These are phyloP conservation scores for Polygonum maritimum DNA, from an alignment of 148 eudicot genomes.

Conservation along the genomic window DNA sequence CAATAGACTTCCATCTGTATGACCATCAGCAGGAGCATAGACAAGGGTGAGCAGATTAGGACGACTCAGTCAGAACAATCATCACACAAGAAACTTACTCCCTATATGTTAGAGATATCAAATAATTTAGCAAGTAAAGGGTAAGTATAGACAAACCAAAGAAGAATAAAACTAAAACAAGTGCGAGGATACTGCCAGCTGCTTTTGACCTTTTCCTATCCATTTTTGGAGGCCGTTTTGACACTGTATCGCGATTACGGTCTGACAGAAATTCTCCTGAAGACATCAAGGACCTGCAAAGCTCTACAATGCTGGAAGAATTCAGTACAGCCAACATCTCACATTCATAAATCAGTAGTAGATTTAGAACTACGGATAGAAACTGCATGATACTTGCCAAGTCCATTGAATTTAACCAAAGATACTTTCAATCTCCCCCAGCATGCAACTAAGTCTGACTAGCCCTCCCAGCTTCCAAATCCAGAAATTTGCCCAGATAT, in stretches of 20 bases:
- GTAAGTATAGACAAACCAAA: not conserved
- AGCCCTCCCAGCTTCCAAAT: not conserved
- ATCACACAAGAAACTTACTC: not conserved
- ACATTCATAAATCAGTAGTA: not conserved
- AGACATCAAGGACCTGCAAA: conserved; percentile 40
- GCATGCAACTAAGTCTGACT: not conserved
- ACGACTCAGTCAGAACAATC: not conserved
- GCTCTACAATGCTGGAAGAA: conserved; percentile 25
- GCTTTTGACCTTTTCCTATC: conserved; percentile 42
- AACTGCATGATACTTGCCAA: not conserved
- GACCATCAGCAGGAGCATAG: not conserved
- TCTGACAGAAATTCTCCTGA: conserved; percentile 32
- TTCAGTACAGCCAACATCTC: not conserved
- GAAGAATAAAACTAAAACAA: not conserved
- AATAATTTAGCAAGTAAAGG: not conserved
- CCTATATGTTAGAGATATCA: not conserved
- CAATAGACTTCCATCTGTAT: not conserved
- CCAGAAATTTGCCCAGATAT: not conserved
- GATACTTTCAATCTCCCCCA: not conserved
- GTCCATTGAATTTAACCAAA: not conserved
- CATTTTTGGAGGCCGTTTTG: conserved; percentile 46
- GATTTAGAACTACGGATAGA: not conserved
- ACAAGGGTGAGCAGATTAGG: not conserved
- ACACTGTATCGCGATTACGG: conserved; percentile 29
- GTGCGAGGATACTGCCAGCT: conserved; percentile 47